Percentiles rank a stretch among this genome's conserved stretches.
These are phyloP conservation scores for Morella rubra DNA, from an alignment of 306 rosid species.

Conservation along the genomic window DNA sequence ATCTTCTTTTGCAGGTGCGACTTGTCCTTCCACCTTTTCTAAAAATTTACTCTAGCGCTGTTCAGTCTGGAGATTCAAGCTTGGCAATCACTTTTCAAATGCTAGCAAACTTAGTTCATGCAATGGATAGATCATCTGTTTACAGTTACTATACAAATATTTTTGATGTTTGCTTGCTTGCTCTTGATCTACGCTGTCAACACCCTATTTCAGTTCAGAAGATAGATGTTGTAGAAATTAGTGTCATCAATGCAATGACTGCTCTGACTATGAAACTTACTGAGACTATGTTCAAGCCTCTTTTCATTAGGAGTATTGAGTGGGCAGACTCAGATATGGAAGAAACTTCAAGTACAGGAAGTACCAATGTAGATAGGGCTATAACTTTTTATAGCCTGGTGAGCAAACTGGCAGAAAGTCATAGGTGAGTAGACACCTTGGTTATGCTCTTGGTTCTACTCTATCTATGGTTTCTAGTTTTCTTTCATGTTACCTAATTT, in stretches of 20 bases:
- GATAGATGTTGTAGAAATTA: constrained; percentile 62
- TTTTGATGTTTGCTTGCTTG: constrained; percentile 73
- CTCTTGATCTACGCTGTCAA: constrained; percentile 80
- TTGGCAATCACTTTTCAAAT: constrained; percentile 65
- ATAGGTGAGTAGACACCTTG: constrained; percentile 57
- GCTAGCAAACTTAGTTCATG: constrained; percentile 55
- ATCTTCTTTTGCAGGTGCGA: constrained; percentile 64
- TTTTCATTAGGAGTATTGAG: constrained; percentile 77
- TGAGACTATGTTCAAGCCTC: constrained; percentile 87
- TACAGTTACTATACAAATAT: constrained; percentile 60
- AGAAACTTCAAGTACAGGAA: constrained; percentile 43
- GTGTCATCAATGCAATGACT: constrained; percentile 55
- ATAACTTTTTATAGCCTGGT: constrained; percentile 83
- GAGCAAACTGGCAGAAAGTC: constrained; percentile 74
- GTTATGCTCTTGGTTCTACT: constrained; percentile 9
- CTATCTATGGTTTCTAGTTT: constrained; percentile 2
- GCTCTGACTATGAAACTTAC: constrained; percentile 80
- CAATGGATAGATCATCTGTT: constrained; percentile 75
- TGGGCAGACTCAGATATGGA: constrained; percentile 77
- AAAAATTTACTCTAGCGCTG: constrained; percentile 50
- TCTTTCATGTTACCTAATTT: constrained; percentile 12
- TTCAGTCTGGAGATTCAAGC: constrained; percentile 78
- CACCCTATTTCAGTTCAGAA: constrained; percentile 56
- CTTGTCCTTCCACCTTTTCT: constrained; percentile 73
- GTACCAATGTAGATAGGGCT: constrained; percentile 57